Percentiles rank a stretch among this genome's conserved stretches.
Evolutionary conservation across 495 filamentous ascomycete species (phyloP).

Genomic region (Daldinia childiae): DNA sequence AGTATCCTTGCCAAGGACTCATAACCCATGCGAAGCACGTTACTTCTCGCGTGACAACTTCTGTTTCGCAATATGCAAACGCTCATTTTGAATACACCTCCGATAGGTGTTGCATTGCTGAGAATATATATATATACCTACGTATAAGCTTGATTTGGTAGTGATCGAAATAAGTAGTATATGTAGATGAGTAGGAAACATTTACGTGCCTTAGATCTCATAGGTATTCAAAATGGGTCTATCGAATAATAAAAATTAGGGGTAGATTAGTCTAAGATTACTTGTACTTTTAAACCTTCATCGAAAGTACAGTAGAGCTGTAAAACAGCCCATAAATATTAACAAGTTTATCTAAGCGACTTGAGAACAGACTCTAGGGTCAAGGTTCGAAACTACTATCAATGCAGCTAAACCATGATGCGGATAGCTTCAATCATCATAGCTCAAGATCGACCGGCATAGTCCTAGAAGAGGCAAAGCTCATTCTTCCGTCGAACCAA

Average conservation of each 20-base stretch:
- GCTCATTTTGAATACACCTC: not conserved
- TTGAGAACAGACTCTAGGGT: constrained; percentile 1
- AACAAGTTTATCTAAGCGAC: constrained; percentile 16
- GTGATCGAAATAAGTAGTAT: not conserved
- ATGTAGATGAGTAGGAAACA: not conserved
- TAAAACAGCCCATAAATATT: not conserved
- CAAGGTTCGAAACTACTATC: constrained; percentile 29
- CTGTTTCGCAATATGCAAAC: constrained; percentile 26
- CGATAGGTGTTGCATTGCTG: not conserved
- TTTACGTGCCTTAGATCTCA: not conserved
- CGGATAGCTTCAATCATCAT: constrained; percentile 33
- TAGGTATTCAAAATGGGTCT: not conserved
- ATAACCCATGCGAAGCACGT: not conserved
- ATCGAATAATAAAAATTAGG: not conserved
- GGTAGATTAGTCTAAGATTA: not conserved
- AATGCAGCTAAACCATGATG: constrained; percentile 22
- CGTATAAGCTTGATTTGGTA: not conserved
- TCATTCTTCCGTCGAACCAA: constrained; percentile 4
- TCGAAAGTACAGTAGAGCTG: not conserved
- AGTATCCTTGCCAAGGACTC: not conserved
- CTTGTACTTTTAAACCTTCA: not conserved
- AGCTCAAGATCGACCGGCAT: constrained; percentile 11
- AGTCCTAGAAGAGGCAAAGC: constrained; percentile 24
- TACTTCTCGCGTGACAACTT: constrained; percentile 12
- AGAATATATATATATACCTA: no score